Base-by-base conservation (phyloP, 208 protist genomes). In the Phytomonas serpens region DNA sequence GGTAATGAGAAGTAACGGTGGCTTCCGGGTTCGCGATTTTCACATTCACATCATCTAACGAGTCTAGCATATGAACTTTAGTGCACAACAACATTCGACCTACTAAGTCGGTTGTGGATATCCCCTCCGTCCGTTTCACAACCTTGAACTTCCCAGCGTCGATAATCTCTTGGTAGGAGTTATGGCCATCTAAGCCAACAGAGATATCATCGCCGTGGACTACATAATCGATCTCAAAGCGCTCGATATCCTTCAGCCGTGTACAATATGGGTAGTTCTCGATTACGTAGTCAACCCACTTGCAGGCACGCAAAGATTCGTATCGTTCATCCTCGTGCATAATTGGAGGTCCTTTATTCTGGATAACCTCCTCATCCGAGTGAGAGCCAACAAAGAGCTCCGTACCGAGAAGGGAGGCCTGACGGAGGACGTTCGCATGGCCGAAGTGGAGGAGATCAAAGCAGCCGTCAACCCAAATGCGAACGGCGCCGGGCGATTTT, bases 151-250 rank as follows among this genome's bases (percentile, higher is more conserved):
- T 74, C 7, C 93, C 89, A 16, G 88, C 88, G 71, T 93, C 89
- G 75, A 98, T 98, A 75, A 98, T 97, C 36, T 84, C 80, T 64
- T 98, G 89, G 77, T 99, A 99, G 14, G 90, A 90, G 81, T 99
- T 98, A 68, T 87, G 89, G 30, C 97, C 97, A 67, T 98, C 83
- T 3, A 97, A 84, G 64, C 90, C 92, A n/a, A 97, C 83, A 23
- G 97, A 97, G 67, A 99, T 94, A 85, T 99, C 99, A 75, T 99
- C 98, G 52, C 99, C 99, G 83, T 99, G 99, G 0, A 98, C 97
- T 64, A 95, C 89, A 75, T 88, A 99, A 69, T 99, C 97, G 57
- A 98, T 88, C 64, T 98, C 88, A 66, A 99, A 89, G 61, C 93
- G 71, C 30, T 98, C 88, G 27, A 99, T 83, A 33, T 98, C 82